Conservation (phyloP, 2,329 filamentous ascomycete species). For the Exserohilum turcica region DNA sequence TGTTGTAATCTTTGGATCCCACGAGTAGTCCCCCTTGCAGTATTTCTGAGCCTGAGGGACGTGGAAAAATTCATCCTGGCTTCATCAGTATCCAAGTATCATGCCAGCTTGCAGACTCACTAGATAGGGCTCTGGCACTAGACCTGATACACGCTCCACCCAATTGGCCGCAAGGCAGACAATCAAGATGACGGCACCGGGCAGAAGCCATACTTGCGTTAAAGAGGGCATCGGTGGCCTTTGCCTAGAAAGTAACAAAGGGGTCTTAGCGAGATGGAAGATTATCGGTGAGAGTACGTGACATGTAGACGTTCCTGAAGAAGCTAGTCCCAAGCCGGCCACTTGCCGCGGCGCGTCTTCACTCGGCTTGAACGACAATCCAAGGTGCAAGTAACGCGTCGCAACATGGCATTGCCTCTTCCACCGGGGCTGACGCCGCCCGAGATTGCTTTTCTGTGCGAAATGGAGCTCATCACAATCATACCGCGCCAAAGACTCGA, state of each 20-base stretch:
- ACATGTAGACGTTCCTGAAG: conserved; percentile 16
- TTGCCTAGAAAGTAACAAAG: not conserved
- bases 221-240: conserved; percentile 26
- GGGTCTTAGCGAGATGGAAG: not conserved
- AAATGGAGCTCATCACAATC: conserved; percentile 95
- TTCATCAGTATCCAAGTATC: conserved; percentile 3
- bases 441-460: conserved; percentile 92
- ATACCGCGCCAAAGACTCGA: conserved; percentile 91
- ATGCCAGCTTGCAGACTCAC: conserved; percentile 44
- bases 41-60: conserved; percentile 90
- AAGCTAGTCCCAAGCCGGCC: conserved; percentile 29
- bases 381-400: conserved; percentile 31
- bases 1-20: conserved; percentile 98
- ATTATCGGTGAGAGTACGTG: not conserved
- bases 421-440: conserved; percentile 75
- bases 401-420: conserved; percentile 64
- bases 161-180: conserved; percentile 31
- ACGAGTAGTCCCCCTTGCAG: conserved; percentile 71
- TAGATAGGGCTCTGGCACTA: conserved; percentile 64
- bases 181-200: conserved; percentile 27
- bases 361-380: conserved; percentile 15
- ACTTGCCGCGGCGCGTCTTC: conserved; percentile 16
- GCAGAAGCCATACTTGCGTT: conserved; percentile 30
- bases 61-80: conserved; percentile 83
- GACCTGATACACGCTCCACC: conserved; percentile 50